A percentile compares a stretch with the other conserved stretches of the same genome.
Evolutionary conservation across 768 basidiomycete genomes (phyloP).

Genomic region (Tricholoma saponaceum): DNA sequence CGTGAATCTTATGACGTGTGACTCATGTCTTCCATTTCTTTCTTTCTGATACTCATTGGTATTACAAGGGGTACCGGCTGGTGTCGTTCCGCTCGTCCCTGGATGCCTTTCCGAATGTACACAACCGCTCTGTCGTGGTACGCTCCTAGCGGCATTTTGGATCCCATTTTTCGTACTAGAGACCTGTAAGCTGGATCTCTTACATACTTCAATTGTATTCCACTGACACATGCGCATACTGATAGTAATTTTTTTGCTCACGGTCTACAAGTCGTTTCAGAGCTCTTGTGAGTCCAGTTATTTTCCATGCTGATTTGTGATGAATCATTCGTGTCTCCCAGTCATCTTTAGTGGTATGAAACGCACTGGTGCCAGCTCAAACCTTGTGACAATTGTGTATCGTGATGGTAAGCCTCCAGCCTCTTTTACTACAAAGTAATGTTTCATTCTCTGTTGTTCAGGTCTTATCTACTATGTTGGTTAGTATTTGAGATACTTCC

Average conservation of each 20-base stretch:
- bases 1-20: background rate
- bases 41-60: background rate
- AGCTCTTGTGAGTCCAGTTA: background rate
- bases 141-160: constrained; percentile 1
- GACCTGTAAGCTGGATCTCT: background rate
- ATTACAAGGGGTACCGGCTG: background rate
- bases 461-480: constrained; percentile 24
- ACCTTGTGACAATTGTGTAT: constrained; percentile 5
- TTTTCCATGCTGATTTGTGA: background rate
- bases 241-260: constrained; percentile 3
- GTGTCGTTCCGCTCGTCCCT: background rate
- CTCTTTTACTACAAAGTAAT: background rate
- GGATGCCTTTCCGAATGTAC: background rate
- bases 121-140: background rate
- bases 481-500: constrained; percentile 8
- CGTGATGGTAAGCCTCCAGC: constrained; percentile 13
- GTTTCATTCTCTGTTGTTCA: background rate
- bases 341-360: background rate
- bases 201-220: background rate
- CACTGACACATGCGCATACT: background rate
- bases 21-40: background rate
- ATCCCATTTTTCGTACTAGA: constrained; percentile 3
- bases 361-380: background rate
- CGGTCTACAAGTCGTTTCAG: background rate
- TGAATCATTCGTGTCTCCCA: constrained; percentile 8